A percentile compares a stretch with the other conserved stretches of the same genome.
phyloP scores from a whole-genome alignment of 805 yeast genomes.

The Kluyveromyces starmeri region DNA sequence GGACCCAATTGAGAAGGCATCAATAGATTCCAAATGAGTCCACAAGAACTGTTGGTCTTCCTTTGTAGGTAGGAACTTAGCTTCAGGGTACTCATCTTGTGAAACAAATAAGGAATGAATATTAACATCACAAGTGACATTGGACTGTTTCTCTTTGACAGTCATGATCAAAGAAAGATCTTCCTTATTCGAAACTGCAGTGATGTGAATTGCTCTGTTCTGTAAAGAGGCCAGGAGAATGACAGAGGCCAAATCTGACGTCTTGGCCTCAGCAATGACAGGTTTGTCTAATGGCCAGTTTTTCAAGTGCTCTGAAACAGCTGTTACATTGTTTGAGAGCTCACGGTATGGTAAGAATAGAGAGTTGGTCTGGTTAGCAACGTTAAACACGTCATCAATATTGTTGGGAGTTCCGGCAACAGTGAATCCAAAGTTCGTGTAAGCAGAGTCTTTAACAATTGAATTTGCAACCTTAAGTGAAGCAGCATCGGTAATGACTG shows the following conservation, averaged over 20 bases:
- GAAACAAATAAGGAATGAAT: slow-evolving; percentile 71
- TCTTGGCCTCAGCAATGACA: slow-evolving; percentile 83
- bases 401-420: slow-evolving; percentile 76
- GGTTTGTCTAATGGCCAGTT: slow-evolving; percentile 81
- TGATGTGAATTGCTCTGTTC: slow-evolving; percentile 76
- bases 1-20: slow-evolving; percentile 79
- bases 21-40: slow-evolving; percentile 63
- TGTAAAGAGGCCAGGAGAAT: slow-evolving; percentile 82
- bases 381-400: slow-evolving; percentile 49
- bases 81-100: slow-evolving; percentile 62
- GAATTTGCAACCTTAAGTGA: slow-evolving; percentile 54
- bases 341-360: slow-evolving; percentile 75
- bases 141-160: slow-evolving; percentile 74
- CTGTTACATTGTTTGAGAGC: slow-evolving; percentile 61
- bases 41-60: slow-evolving; percentile 79
- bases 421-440: slow-evolving; percentile 73
- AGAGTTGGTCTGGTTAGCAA: slow-evolving; percentile 62
- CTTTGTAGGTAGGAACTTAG: slow-evolving; percentile 65
- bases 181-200: slow-evolving; percentile 71
- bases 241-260: slow-evolving; percentile 88
- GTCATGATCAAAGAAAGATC: slow-evolving; percentile 77
- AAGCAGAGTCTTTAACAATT: slow-evolving; percentile 47
- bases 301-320: slow-evolving; percentile 69
- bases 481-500: slow-evolving; percentile 53
- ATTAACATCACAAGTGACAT: slow-evolving; percentile 85